Evolutionary conservation across 805 yeast genomes (phyloP).

Genomic region (Wickerhamiella slavikovae): DNA sequence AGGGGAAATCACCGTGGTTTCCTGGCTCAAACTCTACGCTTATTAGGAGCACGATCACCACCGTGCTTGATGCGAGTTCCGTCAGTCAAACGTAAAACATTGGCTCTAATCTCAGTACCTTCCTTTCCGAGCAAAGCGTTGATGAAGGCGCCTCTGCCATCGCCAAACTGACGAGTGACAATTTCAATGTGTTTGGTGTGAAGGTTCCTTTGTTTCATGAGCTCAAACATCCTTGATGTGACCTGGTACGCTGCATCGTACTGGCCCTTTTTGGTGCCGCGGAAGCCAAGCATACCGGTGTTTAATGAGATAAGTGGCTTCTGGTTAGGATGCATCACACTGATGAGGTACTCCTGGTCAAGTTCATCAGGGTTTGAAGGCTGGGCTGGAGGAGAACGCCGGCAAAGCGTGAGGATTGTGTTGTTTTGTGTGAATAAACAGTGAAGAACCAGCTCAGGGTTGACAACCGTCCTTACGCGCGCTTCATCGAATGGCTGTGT

Average conservation of each 20-base stretch:
- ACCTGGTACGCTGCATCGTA: conserved; percentile 87
- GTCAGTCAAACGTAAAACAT: conserved; percentile 54
- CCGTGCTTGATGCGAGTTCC: conserved; percentile 74
- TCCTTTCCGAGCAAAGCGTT: conserved; percentile 78
- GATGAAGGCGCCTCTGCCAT: conserved; percentile 72
- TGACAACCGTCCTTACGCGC: background rate
- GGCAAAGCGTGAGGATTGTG: conserved; percentile 52
- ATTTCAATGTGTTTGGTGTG: conserved; percentile 50
- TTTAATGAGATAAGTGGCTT: conserved; percentile 45
- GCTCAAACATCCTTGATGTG: conserved; percentile 46
- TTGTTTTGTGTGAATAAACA: conserved; percentile 66
- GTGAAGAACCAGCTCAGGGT: conserved; percentile 42
- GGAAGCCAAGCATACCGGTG: conserved; percentile 77
- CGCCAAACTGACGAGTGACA: conserved; percentile 64
- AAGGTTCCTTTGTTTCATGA: conserved; percentile 41
- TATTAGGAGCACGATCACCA: conserved; percentile 71
- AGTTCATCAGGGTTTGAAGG: conserved; percentile 21
- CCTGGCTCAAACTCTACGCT: conserved; percentile 28
- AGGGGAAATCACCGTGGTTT: no score
- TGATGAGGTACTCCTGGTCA: conserved; percentile 39
- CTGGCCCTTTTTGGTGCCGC: conserved; percentile 76
- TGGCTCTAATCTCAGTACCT: conserved; percentile 47
- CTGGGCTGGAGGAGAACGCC: conserved; percentile 26
- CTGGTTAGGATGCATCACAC: conserved; percentile 63
- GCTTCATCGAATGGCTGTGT: no score